Conservation (phyloP, 139 green algal genomes). For the Chlorella ohadii region DNA sequence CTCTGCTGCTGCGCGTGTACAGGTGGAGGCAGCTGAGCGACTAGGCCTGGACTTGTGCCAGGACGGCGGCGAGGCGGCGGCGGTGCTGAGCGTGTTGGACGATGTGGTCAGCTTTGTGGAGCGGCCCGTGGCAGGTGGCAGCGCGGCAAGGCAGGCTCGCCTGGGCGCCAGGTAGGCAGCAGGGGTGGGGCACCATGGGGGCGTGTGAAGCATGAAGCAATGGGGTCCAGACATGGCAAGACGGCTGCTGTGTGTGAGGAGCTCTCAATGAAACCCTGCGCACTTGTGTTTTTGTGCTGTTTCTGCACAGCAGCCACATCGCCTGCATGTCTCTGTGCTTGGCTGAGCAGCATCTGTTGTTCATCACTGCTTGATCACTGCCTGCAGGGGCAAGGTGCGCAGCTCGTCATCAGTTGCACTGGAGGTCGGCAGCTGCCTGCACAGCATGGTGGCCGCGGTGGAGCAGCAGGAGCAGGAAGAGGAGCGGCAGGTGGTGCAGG, state of each 20-base stretch:
- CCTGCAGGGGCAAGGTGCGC: too few relatives aligned
- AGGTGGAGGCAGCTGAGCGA: slow-evolving; percentile 41
- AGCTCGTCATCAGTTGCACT: not conserved
- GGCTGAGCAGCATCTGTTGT: too few relatives aligned
- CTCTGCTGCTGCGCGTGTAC: not conserved
- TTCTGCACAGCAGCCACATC: too few relatives aligned
- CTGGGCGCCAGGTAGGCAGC: not conserved
- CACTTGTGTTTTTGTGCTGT: too few relatives aligned
- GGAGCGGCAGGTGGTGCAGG: slow-evolving; percentile 12
- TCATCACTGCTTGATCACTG: too few relatives aligned
- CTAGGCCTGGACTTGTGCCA: slow-evolving; percentile 25
- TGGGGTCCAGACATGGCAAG: too few relatives aligned
- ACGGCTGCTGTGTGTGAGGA: too few relatives aligned
- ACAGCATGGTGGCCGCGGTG: slow-evolving; percentile 22
- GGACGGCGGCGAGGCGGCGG: not conserved
- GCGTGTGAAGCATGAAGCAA: too few relatives aligned
- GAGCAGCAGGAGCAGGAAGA: slow-evolving; percentile 10
- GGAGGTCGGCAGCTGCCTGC: slow-evolving; percentile 30
- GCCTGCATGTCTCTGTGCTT: too few relatives aligned
- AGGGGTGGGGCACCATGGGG: too few relatives aligned
- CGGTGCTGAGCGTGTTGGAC: slow-evolving; percentile 41
- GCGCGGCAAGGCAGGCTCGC: not conserved
- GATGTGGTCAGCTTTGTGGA: slow-evolving; percentile 44
- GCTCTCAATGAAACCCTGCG: too few relatives aligned
- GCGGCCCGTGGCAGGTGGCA: slow-evolving; percentile 5